A percentile compares a stretch with the other conserved stretches of the same genome.
Evolutionary conservation across 208 protist genomes (phyloP).

Genomic region (Leishmania major): DNA sequence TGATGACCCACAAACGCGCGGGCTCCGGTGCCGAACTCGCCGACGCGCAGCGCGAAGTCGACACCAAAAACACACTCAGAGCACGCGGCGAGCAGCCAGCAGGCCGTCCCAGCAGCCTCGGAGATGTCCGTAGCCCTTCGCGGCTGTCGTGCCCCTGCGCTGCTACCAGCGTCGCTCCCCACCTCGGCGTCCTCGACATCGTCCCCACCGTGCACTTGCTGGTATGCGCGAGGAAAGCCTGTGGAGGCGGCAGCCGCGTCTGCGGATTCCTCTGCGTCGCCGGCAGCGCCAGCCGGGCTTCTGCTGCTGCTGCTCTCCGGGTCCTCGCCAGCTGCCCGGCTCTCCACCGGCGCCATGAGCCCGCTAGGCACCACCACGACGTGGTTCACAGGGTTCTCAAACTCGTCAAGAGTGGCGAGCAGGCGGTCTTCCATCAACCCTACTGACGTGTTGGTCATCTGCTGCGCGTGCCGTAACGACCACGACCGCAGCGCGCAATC

Average conservation of each 20-base stretch:
- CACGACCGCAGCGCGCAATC: constrained; percentile 82
- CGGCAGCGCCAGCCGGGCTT: constrained; percentile 7
- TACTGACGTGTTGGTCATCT: constrained; percentile 13
- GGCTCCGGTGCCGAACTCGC: constrained; percentile 52
- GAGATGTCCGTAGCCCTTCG: constrained; percentile 4
- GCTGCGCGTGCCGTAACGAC: constrained; percentile 41
- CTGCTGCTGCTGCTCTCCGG: constrained; percentile 1
- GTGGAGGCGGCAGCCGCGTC: constrained; percentile 3
- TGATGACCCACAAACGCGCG: constrained; percentile 62
- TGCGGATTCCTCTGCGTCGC: neutral
- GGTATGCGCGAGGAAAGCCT: neutral
- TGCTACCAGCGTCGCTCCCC: neutral
- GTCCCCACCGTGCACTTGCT: neutral
- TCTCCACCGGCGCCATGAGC: constrained; percentile 20
- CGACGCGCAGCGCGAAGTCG: constrained; percentile 41
- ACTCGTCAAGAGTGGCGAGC: constrained; percentile 76
- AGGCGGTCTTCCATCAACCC: constrained; percentile 57
- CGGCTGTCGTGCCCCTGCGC: constrained; percentile 2
- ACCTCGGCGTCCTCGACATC: constrained; percentile 6
- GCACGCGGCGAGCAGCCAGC: constrained; percentile 79
- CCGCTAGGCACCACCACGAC: constrained; percentile 54
- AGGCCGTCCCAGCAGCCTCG: constrained; percentile 25
- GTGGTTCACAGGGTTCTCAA: constrained; percentile 85
- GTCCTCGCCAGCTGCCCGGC: neutral
- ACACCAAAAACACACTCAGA: constrained; percentile 82